phyloP scores from a whole-genome alignment of 2,329 filamentous ascomycete species.

The Neonectria sp. region DNA sequence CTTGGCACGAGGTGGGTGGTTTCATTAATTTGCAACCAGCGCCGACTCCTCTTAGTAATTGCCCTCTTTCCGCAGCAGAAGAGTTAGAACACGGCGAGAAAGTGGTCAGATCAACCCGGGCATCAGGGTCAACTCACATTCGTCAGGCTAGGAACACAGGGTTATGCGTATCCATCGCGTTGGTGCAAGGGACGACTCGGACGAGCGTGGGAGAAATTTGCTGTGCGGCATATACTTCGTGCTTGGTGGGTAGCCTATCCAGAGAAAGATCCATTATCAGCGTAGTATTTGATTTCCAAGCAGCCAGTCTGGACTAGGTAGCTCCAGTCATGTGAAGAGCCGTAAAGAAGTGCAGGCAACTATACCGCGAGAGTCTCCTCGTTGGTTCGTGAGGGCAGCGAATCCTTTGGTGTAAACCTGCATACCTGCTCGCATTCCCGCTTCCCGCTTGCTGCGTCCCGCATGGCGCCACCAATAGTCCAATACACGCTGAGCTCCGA shows the following conservation, averaged over 20 bases:
- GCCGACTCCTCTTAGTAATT: constrained; percentile 4
- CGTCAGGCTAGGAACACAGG: not conserved
- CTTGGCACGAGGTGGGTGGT: constrained; percentile 5
- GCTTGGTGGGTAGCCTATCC: not conserved
- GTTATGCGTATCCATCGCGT: not conserved
- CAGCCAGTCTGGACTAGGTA: not conserved
- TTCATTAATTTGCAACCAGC: constrained; percentile 5
- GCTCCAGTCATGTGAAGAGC: not conserved
- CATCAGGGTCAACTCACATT: not conserved
- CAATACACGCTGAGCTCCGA: not conserved
- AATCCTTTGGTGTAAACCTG: not conserved
- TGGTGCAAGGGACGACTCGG: not conserved
- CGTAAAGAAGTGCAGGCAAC: not conserved
- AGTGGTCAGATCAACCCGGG: constrained; percentile 6
- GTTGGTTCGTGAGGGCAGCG: constrained; percentile 1
- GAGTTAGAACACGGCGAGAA: not conserved
- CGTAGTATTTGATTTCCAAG: not conserved
- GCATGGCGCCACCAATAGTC: not conserved
- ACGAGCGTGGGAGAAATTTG: constrained; percentile 1
- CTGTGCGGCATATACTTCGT: constrained; percentile 3
- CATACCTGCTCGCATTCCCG: not conserved
- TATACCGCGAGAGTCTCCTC: not conserved
- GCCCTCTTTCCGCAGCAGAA: not conserved
- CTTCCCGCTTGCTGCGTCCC: not conserved
- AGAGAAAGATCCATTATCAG: not conserved